These are phyloP conservation scores for Knufia fluminis DNA, from an alignment of 2,329 filamentous ascomycete genomes.

Conservation along the genomic window DNA sequence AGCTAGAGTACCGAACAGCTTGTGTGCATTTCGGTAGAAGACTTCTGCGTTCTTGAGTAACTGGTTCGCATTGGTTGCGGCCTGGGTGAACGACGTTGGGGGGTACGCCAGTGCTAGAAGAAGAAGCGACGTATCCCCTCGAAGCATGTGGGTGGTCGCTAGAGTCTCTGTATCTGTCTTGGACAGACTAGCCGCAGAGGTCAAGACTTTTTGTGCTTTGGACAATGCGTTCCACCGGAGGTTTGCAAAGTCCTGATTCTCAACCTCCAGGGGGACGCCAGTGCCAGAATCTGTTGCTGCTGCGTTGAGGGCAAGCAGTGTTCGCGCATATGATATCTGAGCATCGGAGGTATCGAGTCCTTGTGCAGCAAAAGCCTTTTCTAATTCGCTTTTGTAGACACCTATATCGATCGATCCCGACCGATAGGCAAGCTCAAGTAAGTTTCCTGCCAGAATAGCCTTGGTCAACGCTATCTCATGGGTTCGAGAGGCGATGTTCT, in stretches of 20 bases:
- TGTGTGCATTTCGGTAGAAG: conserved; percentile 46
- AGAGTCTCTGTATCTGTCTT: conserved; percentile 17
- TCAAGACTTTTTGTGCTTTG: conserved; percentile 34
- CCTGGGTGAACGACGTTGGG: conserved; percentile 34
- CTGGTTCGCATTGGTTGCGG: conserved; percentile 36
- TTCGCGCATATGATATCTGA: conserved; percentile 48
- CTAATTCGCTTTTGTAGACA: conserved; percentile 43
- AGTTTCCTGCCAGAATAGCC: conserved; percentile 47
- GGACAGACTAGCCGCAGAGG: conserved; percentile 43
- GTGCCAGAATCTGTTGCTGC: conserved; percentile 31
- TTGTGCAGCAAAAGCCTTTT: conserved; percentile 30
- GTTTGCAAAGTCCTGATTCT: conserved; percentile 24
- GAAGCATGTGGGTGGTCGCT: conserved; percentile 44
- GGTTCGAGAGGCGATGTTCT: conserved; percentile 27
- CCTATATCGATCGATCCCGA: conserved; percentile 39
- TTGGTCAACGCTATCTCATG: conserved; percentile 46
- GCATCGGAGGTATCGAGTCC: conserved; percentile 37
- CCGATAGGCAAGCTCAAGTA: conserved; percentile 50
- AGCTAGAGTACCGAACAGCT: conserved; percentile 15
- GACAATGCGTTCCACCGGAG: conserved; percentile 46
- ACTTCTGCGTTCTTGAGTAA: conserved; percentile 48
- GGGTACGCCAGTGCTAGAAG: conserved; percentile 43
- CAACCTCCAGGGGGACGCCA: conserved; percentile 20
- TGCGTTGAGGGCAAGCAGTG: conserved; percentile 46
- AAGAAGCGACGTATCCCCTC: conserved; percentile 48